These are phyloP conservation scores for Botrytis tulipae DNA, from an alignment of 2,329 filamentous ascomycete species.

Conservation along the genomic window DNA sequence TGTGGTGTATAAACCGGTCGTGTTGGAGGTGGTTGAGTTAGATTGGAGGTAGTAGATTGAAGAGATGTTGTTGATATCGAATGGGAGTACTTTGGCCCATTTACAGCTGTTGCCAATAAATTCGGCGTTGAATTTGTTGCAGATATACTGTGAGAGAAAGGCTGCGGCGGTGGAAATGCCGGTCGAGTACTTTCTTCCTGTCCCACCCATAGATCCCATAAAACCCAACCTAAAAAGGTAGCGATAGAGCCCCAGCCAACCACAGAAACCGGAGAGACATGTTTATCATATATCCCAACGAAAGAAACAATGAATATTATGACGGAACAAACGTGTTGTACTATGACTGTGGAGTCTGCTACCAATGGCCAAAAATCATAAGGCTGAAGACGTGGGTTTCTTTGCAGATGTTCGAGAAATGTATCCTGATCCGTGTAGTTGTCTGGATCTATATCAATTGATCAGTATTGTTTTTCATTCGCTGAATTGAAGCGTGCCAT, in stretches of 20 bases:
- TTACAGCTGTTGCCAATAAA: slow-evolving; percentile 21
- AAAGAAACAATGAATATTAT: slow-evolving; percentile 95
- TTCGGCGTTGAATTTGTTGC: slow-evolving; percentile 35
- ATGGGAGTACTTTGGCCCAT: neutral
- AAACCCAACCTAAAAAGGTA: slow-evolving; percentile 81
- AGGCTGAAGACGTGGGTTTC: slow-evolving; percentile 87
- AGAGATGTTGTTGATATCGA: slow-evolving; percentile 19
- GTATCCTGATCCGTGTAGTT: slow-evolving; percentile 98
- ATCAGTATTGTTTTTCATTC: slow-evolving; percentile 27
- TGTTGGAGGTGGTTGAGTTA: slow-evolving; percentile 55
- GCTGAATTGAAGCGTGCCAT: slow-evolving; percentile 37
- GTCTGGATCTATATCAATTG: slow-evolving; percentile 70
- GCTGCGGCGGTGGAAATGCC: slow-evolving; percentile 19
- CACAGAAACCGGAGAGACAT: slow-evolving; percentile 85
- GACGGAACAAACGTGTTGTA: slow-evolving; percentile 94
- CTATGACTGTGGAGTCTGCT: slow-evolving; percentile 91
- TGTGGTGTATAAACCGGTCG: slow-evolving; percentile 41
- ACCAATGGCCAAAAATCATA: slow-evolving; percentile 99
- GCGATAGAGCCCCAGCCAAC: slow-evolving; percentile 80
- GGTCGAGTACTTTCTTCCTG: slow-evolving; percentile 53
- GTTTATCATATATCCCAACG: slow-evolving; percentile 80
- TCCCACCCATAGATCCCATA: slow-evolving; percentile 90
- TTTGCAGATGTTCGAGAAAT: slow-evolving; percentile 92
- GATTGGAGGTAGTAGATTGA: slow-evolving; percentile 41
- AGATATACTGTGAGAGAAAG: slow-evolving; percentile 26